Conservation (phyloP, 176 grass and related monocot species). For the Saccharum spontaneum region DNA sequence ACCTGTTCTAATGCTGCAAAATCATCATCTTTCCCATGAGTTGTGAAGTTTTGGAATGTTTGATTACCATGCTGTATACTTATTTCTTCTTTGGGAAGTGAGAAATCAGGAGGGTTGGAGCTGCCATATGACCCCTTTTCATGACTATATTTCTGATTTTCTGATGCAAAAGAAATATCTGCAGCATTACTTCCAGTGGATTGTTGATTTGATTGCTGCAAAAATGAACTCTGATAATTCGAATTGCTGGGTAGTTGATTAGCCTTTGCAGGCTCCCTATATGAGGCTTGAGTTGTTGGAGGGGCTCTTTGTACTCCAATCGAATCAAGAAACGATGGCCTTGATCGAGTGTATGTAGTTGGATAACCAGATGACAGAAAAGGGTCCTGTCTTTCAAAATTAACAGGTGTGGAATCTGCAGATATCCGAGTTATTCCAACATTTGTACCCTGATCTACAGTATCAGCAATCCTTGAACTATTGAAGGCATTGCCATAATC, state of each 20-base stretch:
- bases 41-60: slow-evolving; percentile 45
- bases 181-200: slow-evolving; percentile 26
- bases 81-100: slow-evolving; percentile 48
- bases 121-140: slow-evolving; percentile 50
- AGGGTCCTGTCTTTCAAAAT: slow-evolving; percentile 54
- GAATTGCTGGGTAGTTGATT: slow-evolving; percentile 44
- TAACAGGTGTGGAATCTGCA: slow-evolving; percentile 38
- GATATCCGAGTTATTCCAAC: slow-evolving; percentile 29
- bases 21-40: slow-evolving; percentile 69
- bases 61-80: slow-evolving; percentile 29
- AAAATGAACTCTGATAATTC: slow-evolving; percentile 44
- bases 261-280: slow-evolving; percentile 39
- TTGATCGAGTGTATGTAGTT: slow-evolving; percentile 50
- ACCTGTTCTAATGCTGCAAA: slow-evolving; percentile 97
- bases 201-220: slow-evolving; percentile 40
- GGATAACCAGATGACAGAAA: slow-evolving; percentile 60
- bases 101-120: slow-evolving; percentile 33
- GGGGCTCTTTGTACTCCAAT: slow-evolving; percentile 68
- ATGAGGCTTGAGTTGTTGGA: slow-evolving; percentile 40
- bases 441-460: slow-evolving; percentile 43
- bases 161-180: slow-evolving; percentile 42
- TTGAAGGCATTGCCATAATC: slow-evolving; percentile 29
- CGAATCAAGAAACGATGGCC: slow-evolving; percentile 88
- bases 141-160: slow-evolving; percentile 38
- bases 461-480: slow-evolving; percentile 39